Evolutionary conservation across 2,329 filamentous ascomycete genomes (phyloP), one percentile per base, ranked within the genome.

Genomic region (Aspergillus fijiensis): DNA sequence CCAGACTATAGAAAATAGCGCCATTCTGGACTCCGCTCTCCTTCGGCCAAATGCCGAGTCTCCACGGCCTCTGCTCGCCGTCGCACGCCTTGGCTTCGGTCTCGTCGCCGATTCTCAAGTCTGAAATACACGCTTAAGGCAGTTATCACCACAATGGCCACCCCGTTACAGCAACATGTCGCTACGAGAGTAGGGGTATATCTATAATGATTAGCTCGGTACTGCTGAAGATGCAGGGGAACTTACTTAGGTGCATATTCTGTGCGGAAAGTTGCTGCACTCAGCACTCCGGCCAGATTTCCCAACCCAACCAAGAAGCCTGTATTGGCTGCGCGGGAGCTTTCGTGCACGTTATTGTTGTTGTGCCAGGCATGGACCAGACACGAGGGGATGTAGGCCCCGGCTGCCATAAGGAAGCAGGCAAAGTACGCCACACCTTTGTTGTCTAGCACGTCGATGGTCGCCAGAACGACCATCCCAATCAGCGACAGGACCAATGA

Each of bases 281-380:
- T 71, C n/a, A 83, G 57, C 14, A 84, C 78, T 0, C 81, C 81
- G 0, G 76, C 80, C 3, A 84, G 60, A 60, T 84, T 84, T 0
- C 80, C 80, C 7, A 84, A 66, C 0, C 79, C 81, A 5, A 81
- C 80, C 1, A 81, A 70, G 14, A 82, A 68, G 0, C 78, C 81
- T 1, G 80, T 83, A 10, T 78, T 81, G 0, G 80, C 80, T 5
- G 81, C 81, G 0, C 81, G 76, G 0, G 73, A 75, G 49, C 78
- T 82, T 69, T 85, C 81, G 25, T 80, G 77, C 7, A 82, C 69
- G 48, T 81, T 83, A 65, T 84, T 84, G 62, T 83, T 84, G 58
- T 83, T 83, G 60, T 82, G 75, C 81, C 82, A 82, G 1, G 75
- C 75, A 60, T 82, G 76, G 4, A 83, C 76, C n/a, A 84, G 69